Evolutionary conservation across 768 basidiomycete species (phyloP), one percentile per base, ranked within the genome.

Genomic region (Hygrophorus russula): DNA sequence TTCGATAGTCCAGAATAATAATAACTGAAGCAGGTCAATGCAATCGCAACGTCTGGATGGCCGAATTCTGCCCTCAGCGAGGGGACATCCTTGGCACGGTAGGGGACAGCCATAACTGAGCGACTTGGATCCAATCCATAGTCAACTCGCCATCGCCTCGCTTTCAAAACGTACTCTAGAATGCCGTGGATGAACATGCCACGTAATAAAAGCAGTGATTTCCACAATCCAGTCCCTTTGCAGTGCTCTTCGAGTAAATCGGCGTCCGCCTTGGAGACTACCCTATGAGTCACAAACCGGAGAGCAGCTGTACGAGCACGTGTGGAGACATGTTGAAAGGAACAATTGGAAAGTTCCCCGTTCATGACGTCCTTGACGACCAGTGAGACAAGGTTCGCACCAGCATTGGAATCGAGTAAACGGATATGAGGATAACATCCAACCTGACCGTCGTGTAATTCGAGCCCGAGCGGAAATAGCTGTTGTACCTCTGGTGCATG

Each of bases 31-130:
- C 65, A 74, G 0, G 73, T 74, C 41, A 75, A 53, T 10, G 57
- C 44, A 39, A 75, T 56, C 0, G 64, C 60, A 4, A 73, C 58
- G 17, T 76, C 74, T 0, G 73, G 74, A 49, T 76, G 74, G 4
- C 69, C 70, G 36, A 76, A 76, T 38, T 76, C 71, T 30, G 73
- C 64, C 20, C 64, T 57, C 10, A 56, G 46, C 11, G 69, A 57
- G 0, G 74, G 73, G 4, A 65, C 56, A 38, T 76, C 74, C 48
- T 73, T 76, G 0, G 73, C 74, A n/a, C 66, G 59, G 43, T 71
- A 76, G 0, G 74, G 74, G 0, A 76, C 72, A 1, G 73, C 72
- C 1, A 75, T 60, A 48, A 68, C 54, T 1, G 71, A 64, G 3
- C 74, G 63, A 5, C 36, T 47, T 1, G 50, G 50, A 37, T 69